Percentiles rank a stretch among this genome's conserved stretches.
Evolutionary conservation across 768 basidiomycete species (phyloP).

Genomic region (Tulasnella sp.): DNA sequence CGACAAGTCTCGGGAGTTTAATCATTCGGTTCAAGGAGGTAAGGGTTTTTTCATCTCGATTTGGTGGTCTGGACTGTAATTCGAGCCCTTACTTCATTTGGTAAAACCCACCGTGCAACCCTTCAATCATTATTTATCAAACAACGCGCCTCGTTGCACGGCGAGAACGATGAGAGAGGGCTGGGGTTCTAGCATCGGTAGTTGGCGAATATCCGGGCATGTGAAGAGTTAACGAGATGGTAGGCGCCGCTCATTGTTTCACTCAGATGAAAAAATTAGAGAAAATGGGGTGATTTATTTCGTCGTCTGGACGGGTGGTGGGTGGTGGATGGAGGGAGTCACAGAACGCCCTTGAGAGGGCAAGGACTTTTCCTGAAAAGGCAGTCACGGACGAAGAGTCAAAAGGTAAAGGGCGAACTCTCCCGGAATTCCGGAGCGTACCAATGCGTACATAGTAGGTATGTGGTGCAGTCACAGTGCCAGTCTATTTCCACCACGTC

Average conservation of each 20-base stretch:
- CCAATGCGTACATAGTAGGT: not conserved
- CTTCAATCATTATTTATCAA: too few species aligned
- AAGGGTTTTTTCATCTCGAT: not conserved
- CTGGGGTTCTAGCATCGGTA: not conserved
- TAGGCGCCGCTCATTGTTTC: not conserved
- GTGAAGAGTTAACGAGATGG: not conserved
- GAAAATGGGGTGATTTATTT: conserved; percentile 2
- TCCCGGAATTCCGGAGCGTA: not conserved
- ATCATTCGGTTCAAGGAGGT: not conserved
- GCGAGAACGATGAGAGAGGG: not conserved
- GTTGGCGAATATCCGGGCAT: not conserved
- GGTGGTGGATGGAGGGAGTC: not conserved
- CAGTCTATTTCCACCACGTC: not conserved
- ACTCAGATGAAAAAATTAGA: not conserved
- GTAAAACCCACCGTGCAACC: not conserved
- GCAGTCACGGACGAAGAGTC: not conserved
- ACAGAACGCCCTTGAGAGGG: not conserved
- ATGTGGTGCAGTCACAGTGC: not conserved
- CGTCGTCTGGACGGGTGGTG: not conserved
- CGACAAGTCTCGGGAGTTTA: not conserved
- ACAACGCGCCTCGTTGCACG: not conserved
- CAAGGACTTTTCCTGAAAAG: conserved; percentile 4
- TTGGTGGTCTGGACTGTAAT: not conserved
- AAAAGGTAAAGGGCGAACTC: not conserved
- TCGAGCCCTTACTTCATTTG: conserved; percentile 9